Evolutionary conservation across 2,329 filamentous ascomycete species (phyloP).

Genomic region (Aspergillus novoparasiticus): DNA sequence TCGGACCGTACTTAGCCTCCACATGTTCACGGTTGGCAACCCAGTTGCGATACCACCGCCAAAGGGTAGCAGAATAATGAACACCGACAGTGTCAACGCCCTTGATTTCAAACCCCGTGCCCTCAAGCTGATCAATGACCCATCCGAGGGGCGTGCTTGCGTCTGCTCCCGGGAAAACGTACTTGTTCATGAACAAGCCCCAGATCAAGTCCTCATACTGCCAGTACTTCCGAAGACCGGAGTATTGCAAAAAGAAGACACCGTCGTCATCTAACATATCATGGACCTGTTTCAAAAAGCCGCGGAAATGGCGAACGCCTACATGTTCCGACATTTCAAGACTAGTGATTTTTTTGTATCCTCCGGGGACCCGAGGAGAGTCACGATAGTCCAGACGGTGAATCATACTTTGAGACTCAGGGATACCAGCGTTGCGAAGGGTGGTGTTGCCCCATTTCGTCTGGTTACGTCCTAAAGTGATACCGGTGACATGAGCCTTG

Average conservation of each 20-base stretch:
- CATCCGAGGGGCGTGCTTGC: conserved; percentile 90
- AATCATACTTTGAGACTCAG: conserved; percentile 86
- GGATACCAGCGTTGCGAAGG: conserved; percentile 77
- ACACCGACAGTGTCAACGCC: conserved; percentile 89
- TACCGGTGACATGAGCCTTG: conserved; percentile 79
- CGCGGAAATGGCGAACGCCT: conserved; percentile 81
- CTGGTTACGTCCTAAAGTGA: conserved; percentile 94
- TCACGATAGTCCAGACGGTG: conserved; percentile 98
- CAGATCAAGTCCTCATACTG: conserved; percentile 98
- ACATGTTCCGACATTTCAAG: conserved; percentile 99
- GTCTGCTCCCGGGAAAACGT: conserved; percentile 95
- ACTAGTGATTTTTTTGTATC: conserved; percentile 94
- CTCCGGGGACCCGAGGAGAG: conserved; percentile 74
- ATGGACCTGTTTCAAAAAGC: conserved; percentile 83
- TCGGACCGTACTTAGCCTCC: conserved; percentile 87
- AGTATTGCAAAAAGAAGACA: conserved; percentile 92
- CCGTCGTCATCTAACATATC: conserved; percentile 97
- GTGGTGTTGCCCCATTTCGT: conserved; percentile 95
- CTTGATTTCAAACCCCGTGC: conserved; percentile 88
- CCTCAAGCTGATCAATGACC: conserved; percentile 82
- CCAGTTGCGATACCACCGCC: conserved; percentile 99
- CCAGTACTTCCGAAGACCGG: conserved; percentile 91
- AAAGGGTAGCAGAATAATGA: conserved; percentile 94
- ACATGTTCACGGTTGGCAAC: conserved; percentile 91
- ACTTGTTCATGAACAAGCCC: conserved; percentile 99